Evolutionary conservation across 192 early-diverging fungal species (phyloP), one percentile per base, ranked within the genome.

Genomic region (Coemansia sp.): DNA sequence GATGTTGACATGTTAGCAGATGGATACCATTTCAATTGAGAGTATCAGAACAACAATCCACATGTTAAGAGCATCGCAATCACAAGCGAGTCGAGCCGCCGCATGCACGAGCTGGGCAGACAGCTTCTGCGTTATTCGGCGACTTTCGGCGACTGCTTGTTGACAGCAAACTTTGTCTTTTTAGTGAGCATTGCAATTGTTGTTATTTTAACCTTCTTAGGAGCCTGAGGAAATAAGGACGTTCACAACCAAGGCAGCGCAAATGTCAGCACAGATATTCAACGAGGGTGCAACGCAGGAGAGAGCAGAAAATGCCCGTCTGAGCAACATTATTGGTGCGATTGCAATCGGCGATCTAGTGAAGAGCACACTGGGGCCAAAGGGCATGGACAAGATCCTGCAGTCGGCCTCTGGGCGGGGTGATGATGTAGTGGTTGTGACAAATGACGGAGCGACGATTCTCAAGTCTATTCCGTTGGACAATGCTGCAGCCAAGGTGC

Each of bases 321-420:
- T 98, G 68, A 81, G 69, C 76, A 83, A 83, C 76, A 75, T 99
- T 80, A 94, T 99, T 62, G 97, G 97, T 7, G 97, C 97, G 38
- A 99, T 99, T 71, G 97, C 97, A 54, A 92, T 99, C 50, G 97
- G 95, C 44, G 97, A 99, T 85, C 85, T 99, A 62, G 94, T 99
- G 58, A 97, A 97, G 74, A 93, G 89, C 72, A 97, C 97, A 14
- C 86, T 97, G 21, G 97, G 97, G 22, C 97, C 97, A 64, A 96
- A 97, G 81, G 97, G 97, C 72, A 97, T 99, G 95, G 97, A 99
- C 85, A 99, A 99, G 83, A 97, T 96, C 66, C 87, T 99, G 67
- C 97, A 99, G 76, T 99, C 97, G 52, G 41, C 71, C 0, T 54
- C 71, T 19, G 63, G 59, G 21, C 71, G 64, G 21, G 84, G 92